A percentile compares a stretch with the other conserved stretches of the same genome.
phyloP scores from a whole-genome alignment of 257 asterid species.

The Ehretia macrophylla region DNA sequence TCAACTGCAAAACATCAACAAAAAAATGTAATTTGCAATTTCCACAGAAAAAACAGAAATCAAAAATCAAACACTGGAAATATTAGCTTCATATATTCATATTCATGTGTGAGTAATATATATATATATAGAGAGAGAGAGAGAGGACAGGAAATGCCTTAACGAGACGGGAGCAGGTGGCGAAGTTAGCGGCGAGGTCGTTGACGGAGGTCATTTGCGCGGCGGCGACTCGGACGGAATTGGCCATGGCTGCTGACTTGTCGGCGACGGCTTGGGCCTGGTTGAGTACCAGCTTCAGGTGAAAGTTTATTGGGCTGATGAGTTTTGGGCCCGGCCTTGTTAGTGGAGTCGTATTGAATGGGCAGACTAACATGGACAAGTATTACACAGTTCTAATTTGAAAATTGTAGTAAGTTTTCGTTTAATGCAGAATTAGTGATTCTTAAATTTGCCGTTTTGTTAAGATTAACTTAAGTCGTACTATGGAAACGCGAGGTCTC shows the following conservation, averaged over 20 bases:
- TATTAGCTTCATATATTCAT: conserved; percentile 3
- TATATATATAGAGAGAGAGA: neutral
- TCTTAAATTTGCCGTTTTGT: too few relatives aligned
- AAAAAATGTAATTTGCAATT: too few relatives aligned
- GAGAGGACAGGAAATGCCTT: conserved; percentile 23
- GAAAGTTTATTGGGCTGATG: neutral
- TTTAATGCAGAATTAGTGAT: too few relatives aligned
- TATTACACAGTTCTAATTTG: too few relatives aligned
- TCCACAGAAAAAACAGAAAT: too few relatives aligned
- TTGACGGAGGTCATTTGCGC: conserved; percentile 94
- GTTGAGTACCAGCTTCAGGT: neutral
- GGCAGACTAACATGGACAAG: too few relatives aligned
- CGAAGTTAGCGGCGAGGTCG: conserved; percentile 62
- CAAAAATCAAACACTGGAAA: too few relatives aligned
- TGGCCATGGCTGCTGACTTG: conserved; percentile 45
- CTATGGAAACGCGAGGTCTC: too few relatives aligned
- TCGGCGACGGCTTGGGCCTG: neutral
- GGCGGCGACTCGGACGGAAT: conserved; percentile 67
- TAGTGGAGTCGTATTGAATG: too few relatives aligned
- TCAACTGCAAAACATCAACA: too few relatives aligned
- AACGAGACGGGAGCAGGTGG: conserved; percentile 82
- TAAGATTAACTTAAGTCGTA: too few relatives aligned
- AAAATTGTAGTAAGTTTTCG: too few relatives aligned
- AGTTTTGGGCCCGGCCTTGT: neutral
- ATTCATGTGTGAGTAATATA: neutral